Evolutionary conservation across 108 stramenopile species (phyloP), one percentile per base, ranked within the genome.

Genomic region (Mediolabrus comicus): DNA sequence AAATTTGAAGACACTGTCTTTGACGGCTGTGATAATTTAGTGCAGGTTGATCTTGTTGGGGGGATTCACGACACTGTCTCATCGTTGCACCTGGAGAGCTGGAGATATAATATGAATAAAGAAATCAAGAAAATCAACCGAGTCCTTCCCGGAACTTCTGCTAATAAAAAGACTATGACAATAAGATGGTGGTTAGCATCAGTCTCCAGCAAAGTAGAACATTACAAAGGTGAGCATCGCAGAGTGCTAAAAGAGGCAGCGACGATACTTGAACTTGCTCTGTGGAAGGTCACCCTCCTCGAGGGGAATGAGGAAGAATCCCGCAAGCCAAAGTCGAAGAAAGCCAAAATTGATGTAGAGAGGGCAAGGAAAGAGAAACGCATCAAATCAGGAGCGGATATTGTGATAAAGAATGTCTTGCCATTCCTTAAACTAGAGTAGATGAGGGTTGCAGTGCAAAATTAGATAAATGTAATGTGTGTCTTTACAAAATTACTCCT

Each of bases 361-460:
- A 38, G 36, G 2, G 36, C 0, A 6, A 38, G 36, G 36, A 11
- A 10, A 0, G 36, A 38, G 11, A 2, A 2, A 3, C 36, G 36
- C 6, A 11, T 38, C 36, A 38, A 2, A 11, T 38, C 9, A 13
- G 36, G 36, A 13, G 36, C 36, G 36, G 9, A 3, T 10, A 3
- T 38, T 38, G 10, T 38, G 6, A 38, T 38, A 10, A 38, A 38
- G 36, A 38, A 38, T 38, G 36, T 38, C 36, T 13, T 38, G 0
- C 36, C 36, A 13, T 38, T 38, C 10, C 36, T 38, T 13, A 33
- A 33, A n/a, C 46, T 80, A 84, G 12, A 17, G 12, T 12, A 24
- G n/a, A n/a, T 35, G n/a, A 11, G 8, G 80, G 71, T n/a, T n/a
- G n/a, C n/a, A n/a, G n/a, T n/a, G n/a, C n/a, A n/a, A n/a, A n/a